A percentile compares a stretch with the other conserved stretches of the same genome.
phyloP scores from a whole-genome alignment of 192 early-diverging fungal species.

The Rhizophlyctis rosea region DNA sequence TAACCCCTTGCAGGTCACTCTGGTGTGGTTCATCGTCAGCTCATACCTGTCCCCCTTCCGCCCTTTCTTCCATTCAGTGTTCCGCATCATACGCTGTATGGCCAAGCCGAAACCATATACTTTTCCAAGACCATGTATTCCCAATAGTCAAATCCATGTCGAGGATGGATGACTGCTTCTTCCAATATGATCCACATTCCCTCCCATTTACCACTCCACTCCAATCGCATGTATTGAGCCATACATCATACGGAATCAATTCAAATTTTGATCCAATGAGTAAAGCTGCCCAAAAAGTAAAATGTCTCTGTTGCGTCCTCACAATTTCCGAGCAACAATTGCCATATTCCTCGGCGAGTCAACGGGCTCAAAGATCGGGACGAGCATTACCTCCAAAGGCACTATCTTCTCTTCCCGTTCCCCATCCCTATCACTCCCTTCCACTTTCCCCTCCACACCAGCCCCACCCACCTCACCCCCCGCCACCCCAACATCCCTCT shows the following conservation, averaged over 20 bases:
- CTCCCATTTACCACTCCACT: background rate
- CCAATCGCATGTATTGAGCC: background rate
- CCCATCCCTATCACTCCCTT: background rate
- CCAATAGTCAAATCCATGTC: too few relatives aligned
- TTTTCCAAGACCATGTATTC: too few relatives aligned
- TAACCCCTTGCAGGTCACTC: background rate
- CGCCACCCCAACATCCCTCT: background rate
- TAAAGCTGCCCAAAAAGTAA: background rate
- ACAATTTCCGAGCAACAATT: constrained; percentile 51
- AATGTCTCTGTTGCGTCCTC: too few relatives aligned
- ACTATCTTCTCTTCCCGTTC: background rate
- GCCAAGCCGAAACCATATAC: too few relatives aligned
- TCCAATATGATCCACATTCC: background rate
- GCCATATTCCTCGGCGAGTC: constrained; percentile 66
- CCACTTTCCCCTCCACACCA: background rate
- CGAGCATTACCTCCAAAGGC: constrained; percentile 26
- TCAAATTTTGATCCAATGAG: background rate
- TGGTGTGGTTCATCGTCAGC: background rate
- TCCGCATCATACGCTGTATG: background rate
- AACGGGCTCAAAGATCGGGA: constrained; percentile 62
- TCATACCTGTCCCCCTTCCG: background rate
- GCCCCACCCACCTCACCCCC: background rate
- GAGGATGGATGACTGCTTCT: too few relatives aligned
- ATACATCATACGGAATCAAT: background rate
- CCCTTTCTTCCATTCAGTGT: background rate